Evolutionary conservation across 306 rosid genomes (phyloP), one percentile per base, ranked within the genome.

Genomic region (Fagus sylvatica): DNA sequence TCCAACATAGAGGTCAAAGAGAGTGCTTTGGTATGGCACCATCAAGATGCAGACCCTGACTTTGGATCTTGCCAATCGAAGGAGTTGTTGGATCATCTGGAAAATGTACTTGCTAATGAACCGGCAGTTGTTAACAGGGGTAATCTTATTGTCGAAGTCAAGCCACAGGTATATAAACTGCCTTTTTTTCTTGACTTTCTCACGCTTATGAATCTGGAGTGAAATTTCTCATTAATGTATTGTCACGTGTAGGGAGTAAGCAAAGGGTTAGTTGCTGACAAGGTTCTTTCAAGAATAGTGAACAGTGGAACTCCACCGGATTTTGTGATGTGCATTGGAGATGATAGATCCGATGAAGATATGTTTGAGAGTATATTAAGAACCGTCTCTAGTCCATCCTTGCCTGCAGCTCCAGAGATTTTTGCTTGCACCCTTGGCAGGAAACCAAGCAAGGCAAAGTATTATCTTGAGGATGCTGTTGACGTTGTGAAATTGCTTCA

Each of bases 41-140:
- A 94, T 77, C 96, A 88, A 82, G 95, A 90, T 72, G 98, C 98
- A 54, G 96, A 94, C 84, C 92, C 93, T 5, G 92, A 87, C 78
- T 94, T 94, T 76, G 96, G 97, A 66, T 94, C 96, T 19, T 90
- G 94, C 78, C 97, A 91, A 80, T 96, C 97, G 59, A 91, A 89
- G 76, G 96, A 94, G 65, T 79, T 94, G 82, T 62, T 89, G 84
- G 89, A 84, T 82, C 91, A 94, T 83, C 83, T 94, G 68, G 96
- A 90, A 78, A 89, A 87, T 60, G 93, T 89, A 74, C 89, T 91
- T 64, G 87, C 96, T 33, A 91, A 93, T 65, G 96, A 91, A 57
- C 98, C 97, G 2, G 93, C 90, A 39, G 74, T 79, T 76, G 96
- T 91, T 48, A 82, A 84, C 53, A 88, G 96, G 62, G 97, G 97